Evolutionary conservation across 2,329 filamentous ascomycete species (phyloP).

Genomic region (Botrytis fragariae): DNA sequence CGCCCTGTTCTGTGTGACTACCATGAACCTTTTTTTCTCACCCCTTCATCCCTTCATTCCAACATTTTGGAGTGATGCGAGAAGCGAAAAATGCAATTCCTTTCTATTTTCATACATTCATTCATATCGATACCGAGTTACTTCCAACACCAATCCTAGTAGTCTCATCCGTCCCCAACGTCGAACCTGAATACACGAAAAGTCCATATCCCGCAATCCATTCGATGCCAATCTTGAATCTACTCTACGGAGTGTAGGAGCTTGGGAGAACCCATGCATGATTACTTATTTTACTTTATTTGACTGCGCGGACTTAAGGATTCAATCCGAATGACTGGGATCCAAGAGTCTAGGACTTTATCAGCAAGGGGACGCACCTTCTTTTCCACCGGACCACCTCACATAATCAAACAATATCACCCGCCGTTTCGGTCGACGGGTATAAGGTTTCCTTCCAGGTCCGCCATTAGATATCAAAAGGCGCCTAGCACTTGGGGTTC

Average conservation of each 20-base stretch:
- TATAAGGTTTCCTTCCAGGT: background rate
- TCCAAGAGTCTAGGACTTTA: background rate
- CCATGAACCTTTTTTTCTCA: background rate
- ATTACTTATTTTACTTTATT: conserved; percentile 4
- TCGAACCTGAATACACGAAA: background rate
- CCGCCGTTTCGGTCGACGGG: conserved; percentile 6
- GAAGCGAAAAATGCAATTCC: background rate
- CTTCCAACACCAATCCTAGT: background rate
- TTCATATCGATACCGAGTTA: background rate
- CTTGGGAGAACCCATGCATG: background rate
- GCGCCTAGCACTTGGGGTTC: background rate
- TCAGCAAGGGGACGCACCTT: background rate
- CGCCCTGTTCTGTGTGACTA: background rate
- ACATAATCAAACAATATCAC: conserved; percentile 13
- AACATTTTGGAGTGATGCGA: background rate
- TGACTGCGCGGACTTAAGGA: background rate
- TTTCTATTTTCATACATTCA: background rate
- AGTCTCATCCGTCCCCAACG: background rate
- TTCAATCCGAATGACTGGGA: background rate
- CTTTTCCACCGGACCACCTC: background rate
- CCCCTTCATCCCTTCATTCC: conserved; percentile 5
- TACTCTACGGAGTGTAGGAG: conserved; percentile 1
- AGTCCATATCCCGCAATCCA: background rate
- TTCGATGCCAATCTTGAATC: background rate
- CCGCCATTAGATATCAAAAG: background rate